A percentile compares a stretch with the other conserved stretches of the same genome.
Conservation (phyloP, 1,284 basidiomycete species). For the Malassezia obtusa region DNA sequence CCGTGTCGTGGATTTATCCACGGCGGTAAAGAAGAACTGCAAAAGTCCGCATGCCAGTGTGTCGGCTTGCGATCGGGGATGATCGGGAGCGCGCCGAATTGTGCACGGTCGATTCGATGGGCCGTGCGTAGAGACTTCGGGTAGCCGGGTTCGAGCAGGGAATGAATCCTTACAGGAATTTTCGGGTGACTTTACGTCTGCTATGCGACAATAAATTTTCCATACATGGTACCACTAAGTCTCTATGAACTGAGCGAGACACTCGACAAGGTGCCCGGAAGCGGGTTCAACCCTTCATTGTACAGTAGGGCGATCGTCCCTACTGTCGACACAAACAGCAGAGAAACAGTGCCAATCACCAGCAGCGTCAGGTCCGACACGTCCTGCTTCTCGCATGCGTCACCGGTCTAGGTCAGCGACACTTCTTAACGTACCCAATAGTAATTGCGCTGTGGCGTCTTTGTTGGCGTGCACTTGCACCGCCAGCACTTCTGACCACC, state of each 20-base stretch:
- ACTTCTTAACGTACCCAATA: constrained; percentile 21
- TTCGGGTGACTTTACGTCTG: background rate
- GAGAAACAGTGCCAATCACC: constrained; percentile 23
- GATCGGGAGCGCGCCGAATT: no score
- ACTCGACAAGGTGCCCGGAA: constrained; percentile 36
- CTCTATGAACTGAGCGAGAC: constrained; percentile 16
- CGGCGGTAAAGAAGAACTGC: no score
- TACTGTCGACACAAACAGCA: constrained; percentile 23
- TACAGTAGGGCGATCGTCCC: constrained; percentile 29
- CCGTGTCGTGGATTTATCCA: no score
- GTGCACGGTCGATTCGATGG: no score
- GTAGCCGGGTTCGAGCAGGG: no score
- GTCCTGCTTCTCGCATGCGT: constrained; percentile 43
- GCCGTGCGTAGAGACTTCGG: no score
- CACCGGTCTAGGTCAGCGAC: constrained; percentile 18
- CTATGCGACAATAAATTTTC: background rate
- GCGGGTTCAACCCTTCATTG: constrained; percentile 23
- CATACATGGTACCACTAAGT: background rate
- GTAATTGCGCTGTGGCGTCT: constrained; percentile 19
- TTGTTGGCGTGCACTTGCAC: constrained; percentile 27
- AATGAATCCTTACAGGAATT: no score
- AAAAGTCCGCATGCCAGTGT: no score
- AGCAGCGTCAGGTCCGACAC: constrained; percentile 30
- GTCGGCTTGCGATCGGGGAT: no score
- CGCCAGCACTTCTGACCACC: constrained; percentile 35